Evolutionary conservation across 192 early-diverging fungal species (phyloP).

Genomic region (Coemansia sp.): DNA sequence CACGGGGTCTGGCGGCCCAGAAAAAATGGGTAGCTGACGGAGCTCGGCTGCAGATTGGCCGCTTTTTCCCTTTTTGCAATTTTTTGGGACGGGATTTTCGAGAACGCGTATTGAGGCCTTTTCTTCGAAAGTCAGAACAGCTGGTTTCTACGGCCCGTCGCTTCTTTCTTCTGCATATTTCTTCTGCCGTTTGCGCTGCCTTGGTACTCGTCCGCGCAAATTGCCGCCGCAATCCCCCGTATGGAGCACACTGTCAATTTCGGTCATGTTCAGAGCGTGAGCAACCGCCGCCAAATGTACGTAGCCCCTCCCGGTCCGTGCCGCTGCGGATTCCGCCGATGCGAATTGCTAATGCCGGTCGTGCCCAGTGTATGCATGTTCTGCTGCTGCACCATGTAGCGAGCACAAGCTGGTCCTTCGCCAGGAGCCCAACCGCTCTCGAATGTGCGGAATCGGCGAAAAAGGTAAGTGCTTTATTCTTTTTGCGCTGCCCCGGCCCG

Average conservation of each 20-base stretch:
- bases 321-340: not conserved
- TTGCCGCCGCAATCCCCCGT: slow-evolving; percentile 1
- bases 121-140: too few relatives aligned
- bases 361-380: not conserved
- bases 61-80: slow-evolving; percentile 21
- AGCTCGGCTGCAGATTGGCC: slow-evolving; percentile 1
- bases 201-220: not conserved
- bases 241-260: slow-evolving; percentile 44
- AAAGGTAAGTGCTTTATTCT: slow-evolving; percentile 74
- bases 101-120: too few relatives aligned
- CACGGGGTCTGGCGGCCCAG: not conserved
- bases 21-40: not conserved
- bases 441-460: slow-evolving; percentile 91
- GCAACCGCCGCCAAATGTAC: slow-evolving; percentile 52
- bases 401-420: slow-evolving; percentile 64
- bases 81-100: not conserved
- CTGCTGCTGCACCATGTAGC: slow-evolving; percentile 13
- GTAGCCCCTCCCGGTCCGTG: slow-evolving; percentile 3
- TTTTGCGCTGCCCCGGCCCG: too few relatives aligned
- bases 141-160: too few relatives aligned
- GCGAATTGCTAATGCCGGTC: not conserved
- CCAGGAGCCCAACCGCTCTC: slow-evolving; percentile 85
- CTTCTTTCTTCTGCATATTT: slow-evolving; percentile 1
- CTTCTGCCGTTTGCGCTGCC: slow-evolving; percentile 4
- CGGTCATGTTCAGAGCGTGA: slow-evolving; percentile 40